These are phyloP conservation scores for Wickerhamomyces strasburgensis DNA, from an alignment of 805 yeast genomes.

Conservation along the genomic window DNA sequence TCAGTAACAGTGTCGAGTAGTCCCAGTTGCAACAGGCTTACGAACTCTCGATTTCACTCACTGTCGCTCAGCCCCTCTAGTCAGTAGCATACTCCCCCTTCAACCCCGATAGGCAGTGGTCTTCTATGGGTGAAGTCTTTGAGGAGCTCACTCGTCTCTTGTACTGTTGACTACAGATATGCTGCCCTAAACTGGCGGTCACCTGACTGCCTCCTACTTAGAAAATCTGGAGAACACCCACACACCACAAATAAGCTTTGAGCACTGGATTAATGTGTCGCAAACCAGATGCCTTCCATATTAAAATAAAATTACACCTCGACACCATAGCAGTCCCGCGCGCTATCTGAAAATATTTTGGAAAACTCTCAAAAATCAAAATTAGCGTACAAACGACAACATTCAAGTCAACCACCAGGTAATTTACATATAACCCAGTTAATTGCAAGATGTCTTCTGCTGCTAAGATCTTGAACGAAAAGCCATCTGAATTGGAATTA, in stretches of 20 bases:
- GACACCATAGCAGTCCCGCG: not conserved
- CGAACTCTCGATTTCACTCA: too few relatives aligned
- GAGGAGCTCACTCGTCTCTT: too few relatives aligned
- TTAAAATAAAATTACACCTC: not conserved
- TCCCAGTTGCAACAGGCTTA: too few relatives aligned
- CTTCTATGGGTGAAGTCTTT: too few relatives aligned
- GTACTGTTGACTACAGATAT: too few relatives aligned
- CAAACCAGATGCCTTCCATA: conserved; percentile 1
- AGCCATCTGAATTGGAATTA: conserved; percentile 98
- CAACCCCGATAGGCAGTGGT: too few relatives aligned
- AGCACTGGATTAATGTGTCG: not conserved
- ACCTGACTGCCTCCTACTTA: not conserved
- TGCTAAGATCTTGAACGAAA: conserved; percentile 88
- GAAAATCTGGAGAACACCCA: conserved; percentile 1
- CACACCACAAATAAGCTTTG: conserved; percentile 1
- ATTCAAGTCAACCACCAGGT: not conserved
- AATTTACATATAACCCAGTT: not conserved
- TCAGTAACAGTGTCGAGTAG: too few relatives aligned
- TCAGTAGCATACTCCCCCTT: too few relatives aligned
- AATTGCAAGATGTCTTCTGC: conserved; percentile 95
- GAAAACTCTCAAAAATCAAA: conserved; percentile 1
- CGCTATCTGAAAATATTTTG: conserved; percentile 1
- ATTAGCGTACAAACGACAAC: conserved; percentile 7
- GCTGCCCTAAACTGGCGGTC: not conserved
- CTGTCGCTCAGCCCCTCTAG: too few relatives aligned